A percentile compares a stretch with the other conserved stretches of the same genome.
Evolutionary conservation across 2,329 filamentous ascomycete genomes (phyloP).

Genomic region (Aspergillus tamarii): DNA sequence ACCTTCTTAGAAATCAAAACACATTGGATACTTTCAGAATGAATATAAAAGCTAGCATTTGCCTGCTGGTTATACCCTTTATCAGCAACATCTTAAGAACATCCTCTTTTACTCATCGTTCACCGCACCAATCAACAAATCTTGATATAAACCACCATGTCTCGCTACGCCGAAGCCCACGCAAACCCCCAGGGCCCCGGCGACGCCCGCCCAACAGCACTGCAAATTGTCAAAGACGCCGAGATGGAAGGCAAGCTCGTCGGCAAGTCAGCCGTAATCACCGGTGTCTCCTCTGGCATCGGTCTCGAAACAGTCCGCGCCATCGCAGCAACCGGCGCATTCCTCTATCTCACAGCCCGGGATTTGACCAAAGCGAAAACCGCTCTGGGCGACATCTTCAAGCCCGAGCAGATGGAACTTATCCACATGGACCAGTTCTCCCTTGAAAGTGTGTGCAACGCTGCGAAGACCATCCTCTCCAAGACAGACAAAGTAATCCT

Average conservation of each 20-base stretch:
- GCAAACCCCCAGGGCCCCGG: conserved; percentile 17
- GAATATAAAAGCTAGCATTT: neutral
- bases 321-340: conserved; percentile 40
- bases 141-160: conserved; percentile 11
- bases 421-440: conserved; percentile 20
- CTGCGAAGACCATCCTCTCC: conserved; percentile 10
- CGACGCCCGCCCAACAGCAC: conserved; percentile 30
- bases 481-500: conserved; percentile 20
- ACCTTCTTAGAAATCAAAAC: too few relatives aligned
- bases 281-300: conserved; percentile 38
- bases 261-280: conserved; percentile 17
- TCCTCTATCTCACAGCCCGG: conserved; percentile 40
- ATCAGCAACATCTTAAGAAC: neutral
- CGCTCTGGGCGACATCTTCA: conserved; percentile 21
- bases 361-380: conserved; percentile 37
- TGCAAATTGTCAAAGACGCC: conserved; percentile 42
- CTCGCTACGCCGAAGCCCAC: conserved; percentile 31
- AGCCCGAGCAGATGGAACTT: conserved; percentile 1
- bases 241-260: conserved; percentile 20
- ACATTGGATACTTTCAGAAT: too few relatives aligned
- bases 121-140: neutral
- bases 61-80: too few relatives aligned
- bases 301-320: conserved; percentile 51
- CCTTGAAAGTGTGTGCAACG: neutral
- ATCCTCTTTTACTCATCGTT: neutral